Conservation (phyloP, 805 yeast species). For the Candida rishiriensis region DNA sequence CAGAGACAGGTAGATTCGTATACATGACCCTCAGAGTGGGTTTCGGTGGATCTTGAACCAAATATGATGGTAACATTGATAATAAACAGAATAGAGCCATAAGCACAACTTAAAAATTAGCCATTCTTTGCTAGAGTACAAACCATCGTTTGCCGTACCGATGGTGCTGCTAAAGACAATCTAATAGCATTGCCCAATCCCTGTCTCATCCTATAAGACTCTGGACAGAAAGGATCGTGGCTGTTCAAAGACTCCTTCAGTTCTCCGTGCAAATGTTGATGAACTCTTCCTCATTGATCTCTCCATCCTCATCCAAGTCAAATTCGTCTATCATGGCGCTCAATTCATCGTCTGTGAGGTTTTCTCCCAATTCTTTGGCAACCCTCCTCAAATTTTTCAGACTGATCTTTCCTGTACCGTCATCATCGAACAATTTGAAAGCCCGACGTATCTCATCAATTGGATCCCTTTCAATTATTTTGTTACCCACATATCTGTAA, state of each 20-base stretch:
- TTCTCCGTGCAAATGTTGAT: constrained; percentile 81
- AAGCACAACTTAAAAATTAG: too few species aligned
- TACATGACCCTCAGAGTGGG: too few species aligned
- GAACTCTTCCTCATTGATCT: constrained; percentile 85
- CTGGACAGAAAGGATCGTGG: too few species aligned
- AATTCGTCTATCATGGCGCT: constrained; percentile 97
- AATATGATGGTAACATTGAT: too few species aligned
- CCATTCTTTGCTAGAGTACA: too few species aligned
- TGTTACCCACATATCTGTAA: constrained; percentile 72
- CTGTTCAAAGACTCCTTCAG: constrained; percentile 14
- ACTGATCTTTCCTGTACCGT: constrained; percentile 79
- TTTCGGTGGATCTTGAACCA: too few species aligned
- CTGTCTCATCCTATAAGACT: neutral
- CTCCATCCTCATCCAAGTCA: constrained; percentile 95
- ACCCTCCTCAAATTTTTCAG: constrained; percentile 80
- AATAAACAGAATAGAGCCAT: too few species aligned
- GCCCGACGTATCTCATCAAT: constrained; percentile 88
- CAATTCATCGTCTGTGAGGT: constrained; percentile 84
- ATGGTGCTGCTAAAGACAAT: neutral
- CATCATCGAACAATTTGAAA: constrained; percentile 84
- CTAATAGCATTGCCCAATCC: neutral
- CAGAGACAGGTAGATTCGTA: too few species aligned
- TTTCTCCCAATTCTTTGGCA: constrained; percentile 90
- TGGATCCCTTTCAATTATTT: constrained; percentile 86
- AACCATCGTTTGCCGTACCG: too few species aligned